phyloP scores from a whole-genome alignment of 495 filamentous ascomycete genomes.

The Xylaria scruposa region DNA sequence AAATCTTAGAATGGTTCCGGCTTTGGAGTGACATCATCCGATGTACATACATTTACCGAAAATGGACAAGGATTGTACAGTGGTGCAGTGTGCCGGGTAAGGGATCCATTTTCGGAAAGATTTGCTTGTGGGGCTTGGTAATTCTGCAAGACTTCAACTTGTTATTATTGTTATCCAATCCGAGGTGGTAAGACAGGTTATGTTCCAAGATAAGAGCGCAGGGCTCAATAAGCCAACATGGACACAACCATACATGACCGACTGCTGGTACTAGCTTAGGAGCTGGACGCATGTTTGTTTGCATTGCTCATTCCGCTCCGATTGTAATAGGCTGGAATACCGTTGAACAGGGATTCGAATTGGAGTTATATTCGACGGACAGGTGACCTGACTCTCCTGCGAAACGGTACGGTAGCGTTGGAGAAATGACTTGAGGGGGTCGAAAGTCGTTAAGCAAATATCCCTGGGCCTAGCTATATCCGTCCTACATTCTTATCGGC shows the following conservation, averaged over 20 bases:
- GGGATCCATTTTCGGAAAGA: not conserved
- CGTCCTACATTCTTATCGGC: not conserved
- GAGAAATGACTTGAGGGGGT: not conserved
- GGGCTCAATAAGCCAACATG: not conserved
- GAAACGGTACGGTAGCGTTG: not conserved
- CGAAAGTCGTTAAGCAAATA: too few species aligned
- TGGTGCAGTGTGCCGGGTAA: not conserved
- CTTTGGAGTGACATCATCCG: conserved; percentile 8
- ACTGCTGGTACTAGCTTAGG: not conserved
- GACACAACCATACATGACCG: not conserved
- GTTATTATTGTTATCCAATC: not conserved
- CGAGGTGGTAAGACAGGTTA: not conserved
- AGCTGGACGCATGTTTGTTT: not conserved
- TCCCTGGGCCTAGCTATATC: too few species aligned
- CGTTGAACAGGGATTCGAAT: not conserved
- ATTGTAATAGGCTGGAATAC: not conserved
- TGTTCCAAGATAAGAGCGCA: not conserved
- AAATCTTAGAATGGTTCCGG: not conserved
- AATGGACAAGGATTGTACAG: not conserved
- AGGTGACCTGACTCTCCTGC: conserved; percentile 18
- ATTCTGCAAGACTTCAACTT: conserved; percentile 1
- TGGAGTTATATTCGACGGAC: not conserved
- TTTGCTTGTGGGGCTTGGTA: not conserved
- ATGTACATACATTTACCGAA: not conserved
- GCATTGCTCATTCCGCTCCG: not conserved